Conservation (phyloP, 2,329 filamentous ascomycete species). For the Bipolaris gigantea region DNA sequence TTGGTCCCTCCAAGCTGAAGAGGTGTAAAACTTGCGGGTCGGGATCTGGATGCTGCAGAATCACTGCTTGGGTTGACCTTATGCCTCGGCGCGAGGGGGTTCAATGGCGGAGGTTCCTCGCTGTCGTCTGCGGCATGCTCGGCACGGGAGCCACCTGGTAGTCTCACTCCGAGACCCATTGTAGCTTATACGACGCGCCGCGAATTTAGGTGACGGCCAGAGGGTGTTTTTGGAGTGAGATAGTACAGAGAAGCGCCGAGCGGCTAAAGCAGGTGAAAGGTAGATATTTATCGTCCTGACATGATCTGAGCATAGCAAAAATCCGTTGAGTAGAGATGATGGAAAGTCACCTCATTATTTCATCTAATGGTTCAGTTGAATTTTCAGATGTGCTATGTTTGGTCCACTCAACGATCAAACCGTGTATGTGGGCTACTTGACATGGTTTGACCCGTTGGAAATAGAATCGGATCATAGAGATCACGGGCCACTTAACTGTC, state of each 20-base stretch:
- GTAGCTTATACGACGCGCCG: neutral
- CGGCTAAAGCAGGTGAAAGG: neutral
- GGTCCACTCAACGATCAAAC: neutral
- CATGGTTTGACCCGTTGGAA: neutral
- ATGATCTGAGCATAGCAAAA: neutral
- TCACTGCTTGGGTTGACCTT: neutral
- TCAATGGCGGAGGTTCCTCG: neutral
- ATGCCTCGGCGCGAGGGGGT: neutral
- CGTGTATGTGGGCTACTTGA: neutral
- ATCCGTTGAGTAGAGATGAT: neutral
- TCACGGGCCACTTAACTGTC: neutral
- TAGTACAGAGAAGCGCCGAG: neutral
- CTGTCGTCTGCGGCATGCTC: neutral
- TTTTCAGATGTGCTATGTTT: neutral
- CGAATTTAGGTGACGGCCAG: neutral
- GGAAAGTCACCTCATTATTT: neutral
- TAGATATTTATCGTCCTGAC: neutral
- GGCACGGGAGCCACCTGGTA: neutral
- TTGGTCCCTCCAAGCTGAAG: constrained; percentile 5
- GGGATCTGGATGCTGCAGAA: neutral
- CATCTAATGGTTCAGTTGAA: no score
- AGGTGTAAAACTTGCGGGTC: constrained; percentile 7
- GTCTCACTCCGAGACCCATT: neutral
- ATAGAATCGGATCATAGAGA: neutral
- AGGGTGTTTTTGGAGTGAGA: neutral